Conservation (phyloP, 2,329 filamentous ascomycete genomes). For the Tolypocladium endophyticum region DNA sequence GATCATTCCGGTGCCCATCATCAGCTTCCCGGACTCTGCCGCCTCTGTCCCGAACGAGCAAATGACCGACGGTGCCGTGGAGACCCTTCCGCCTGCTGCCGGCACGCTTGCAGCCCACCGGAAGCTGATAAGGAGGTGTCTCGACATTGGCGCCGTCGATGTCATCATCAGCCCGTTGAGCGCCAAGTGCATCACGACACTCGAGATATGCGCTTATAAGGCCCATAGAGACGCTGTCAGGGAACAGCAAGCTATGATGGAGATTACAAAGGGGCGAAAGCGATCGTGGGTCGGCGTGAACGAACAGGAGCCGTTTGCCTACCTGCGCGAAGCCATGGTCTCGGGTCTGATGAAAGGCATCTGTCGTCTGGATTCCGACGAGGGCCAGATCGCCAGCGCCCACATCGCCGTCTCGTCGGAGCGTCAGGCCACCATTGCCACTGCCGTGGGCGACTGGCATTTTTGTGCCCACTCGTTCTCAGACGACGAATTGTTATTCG, state of each 20-base stretch:
- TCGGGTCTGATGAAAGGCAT: slow-evolving; percentile 83
- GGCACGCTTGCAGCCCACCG: slow-evolving; percentile 19
- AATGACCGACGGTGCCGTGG: slow-evolving; percentile 27
- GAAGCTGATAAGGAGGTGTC: slow-evolving; percentile 53
- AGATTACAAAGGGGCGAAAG: slow-evolving; percentile 66
- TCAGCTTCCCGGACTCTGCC: slow-evolving; percentile 27
- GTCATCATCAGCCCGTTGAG: slow-evolving; percentile 74
- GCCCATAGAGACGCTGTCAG: slow-evolving; percentile 65
- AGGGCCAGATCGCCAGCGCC: slow-evolving; percentile 53
- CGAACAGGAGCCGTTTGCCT: slow-evolving; percentile 78
- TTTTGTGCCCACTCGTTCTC: slow-evolving; percentile 85
- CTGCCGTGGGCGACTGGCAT: slow-evolving; percentile 66
- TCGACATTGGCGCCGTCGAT: slow-evolving; percentile 80
- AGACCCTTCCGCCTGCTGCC: slow-evolving; percentile 17
- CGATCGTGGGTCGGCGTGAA: slow-evolving; percentile 86
- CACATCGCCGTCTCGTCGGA: slow-evolving; percentile 58
- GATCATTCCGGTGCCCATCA: slow-evolving; percentile 44
- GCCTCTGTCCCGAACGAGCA: slow-evolving; percentile 15
- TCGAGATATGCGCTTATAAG: slow-evolving; percentile 77
- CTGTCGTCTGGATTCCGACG: slow-evolving; percentile 56
- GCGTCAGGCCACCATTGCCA: slow-evolving; percentile 54
- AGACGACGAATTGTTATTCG: slow-evolving; percentile 83
- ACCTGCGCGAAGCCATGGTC: slow-evolving; percentile 87
- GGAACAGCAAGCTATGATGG: slow-evolving; percentile 62
- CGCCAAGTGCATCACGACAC: slow-evolving; percentile 59